Base-by-base conservation (phyloP, 2,329 filamentous ascomycete species). In the Colletotrichum tofieldiae region DNA sequence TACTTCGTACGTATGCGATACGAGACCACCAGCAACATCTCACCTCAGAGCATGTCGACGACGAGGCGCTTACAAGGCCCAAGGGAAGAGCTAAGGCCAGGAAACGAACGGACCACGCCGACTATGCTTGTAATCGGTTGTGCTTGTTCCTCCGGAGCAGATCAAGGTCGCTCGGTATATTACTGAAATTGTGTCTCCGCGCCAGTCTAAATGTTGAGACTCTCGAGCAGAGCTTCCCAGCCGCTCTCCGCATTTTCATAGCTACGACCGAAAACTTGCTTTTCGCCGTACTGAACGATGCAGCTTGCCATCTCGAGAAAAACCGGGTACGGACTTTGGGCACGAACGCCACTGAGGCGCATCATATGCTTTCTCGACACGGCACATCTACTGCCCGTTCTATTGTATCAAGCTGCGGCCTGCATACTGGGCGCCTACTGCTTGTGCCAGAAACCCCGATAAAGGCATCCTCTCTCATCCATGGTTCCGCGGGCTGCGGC, bases 191-290 rank as follows among this genome's bases (percentile, higher is more conserved):
- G 8, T 37, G 20, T 7, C 32, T 51, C n/a, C n/a, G 3, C 29
- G 32, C 43, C 59, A 37, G 58, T 29, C 39, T 43, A n/a, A 8
- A 32, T 47, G 18, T 29, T 43, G 39, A 45, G 20, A 14, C n/a
- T 60, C 26, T 14, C 55, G 32, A 26, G 45, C 12, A 37, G 47
- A 18, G n/a, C 23, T 43, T 26, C 45, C 54, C 47, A 51, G 41
- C 35, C 55, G 43, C 59, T 45, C 52, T 55, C 43, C 52, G 52
- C 59, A 58, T 54, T 64, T 41, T 69, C 59, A 29, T 52, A 49
- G 58, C 59, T 59, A 59, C 65, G 60, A 60, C 65, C 65, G 59
- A 69, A 66, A 52, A 26, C 52, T 64, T 69, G 52, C 54, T 55
- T 65, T 47, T 68, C 16, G 47, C 52, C 59, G 37, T 49, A 49